phyloP scores from a whole-genome alignment of 2,329 filamentous ascomycete species.

The Colletotrichum caudatum region DNA sequence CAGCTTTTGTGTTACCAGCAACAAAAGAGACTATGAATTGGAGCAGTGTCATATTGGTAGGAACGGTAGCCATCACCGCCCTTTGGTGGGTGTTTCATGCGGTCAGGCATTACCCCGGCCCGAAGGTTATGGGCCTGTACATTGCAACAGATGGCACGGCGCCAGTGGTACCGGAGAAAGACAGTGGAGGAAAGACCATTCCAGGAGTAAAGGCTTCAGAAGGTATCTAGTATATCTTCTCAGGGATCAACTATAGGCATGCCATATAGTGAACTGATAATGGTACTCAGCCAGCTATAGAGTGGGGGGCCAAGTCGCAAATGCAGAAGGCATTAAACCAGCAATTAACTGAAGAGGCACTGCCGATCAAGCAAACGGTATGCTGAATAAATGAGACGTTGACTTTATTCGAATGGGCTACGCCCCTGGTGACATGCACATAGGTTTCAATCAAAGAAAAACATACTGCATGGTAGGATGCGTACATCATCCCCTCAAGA shows the following conservation, averaged over 20 bases:
- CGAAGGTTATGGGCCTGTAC: constrained; percentile 61
- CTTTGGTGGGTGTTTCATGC: constrained; percentile 65
- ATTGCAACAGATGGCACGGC: constrained; percentile 48
- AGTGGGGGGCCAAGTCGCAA: neutral
- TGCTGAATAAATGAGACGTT: neutral
- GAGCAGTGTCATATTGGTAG: constrained; percentile 66
- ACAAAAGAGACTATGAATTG: constrained; percentile 61
- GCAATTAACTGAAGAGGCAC: neutral
- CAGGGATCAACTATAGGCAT: neutral
- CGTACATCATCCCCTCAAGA: neutral
- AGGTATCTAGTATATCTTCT: neutral
- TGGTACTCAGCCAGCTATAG: neutral
- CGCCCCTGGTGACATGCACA: neutral
- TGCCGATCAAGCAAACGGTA: neutral
- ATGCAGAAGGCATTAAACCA: too few relatives aligned
- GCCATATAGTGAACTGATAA: neutral
- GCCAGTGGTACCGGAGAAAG: neutral
- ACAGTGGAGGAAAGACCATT: constrained; percentile 35
- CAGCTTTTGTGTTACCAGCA: constrained; percentile 58
- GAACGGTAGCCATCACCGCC: constrained; percentile 59
- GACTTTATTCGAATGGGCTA: neutral
- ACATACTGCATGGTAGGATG: neutral
- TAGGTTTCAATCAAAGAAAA: neutral
- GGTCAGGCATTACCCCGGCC: constrained; percentile 61
- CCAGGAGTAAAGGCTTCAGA: constrained; percentile 12